Conservation (phyloP, 2,329 filamentous ascomycete species). For the Neonectria coccinea region DNA sequence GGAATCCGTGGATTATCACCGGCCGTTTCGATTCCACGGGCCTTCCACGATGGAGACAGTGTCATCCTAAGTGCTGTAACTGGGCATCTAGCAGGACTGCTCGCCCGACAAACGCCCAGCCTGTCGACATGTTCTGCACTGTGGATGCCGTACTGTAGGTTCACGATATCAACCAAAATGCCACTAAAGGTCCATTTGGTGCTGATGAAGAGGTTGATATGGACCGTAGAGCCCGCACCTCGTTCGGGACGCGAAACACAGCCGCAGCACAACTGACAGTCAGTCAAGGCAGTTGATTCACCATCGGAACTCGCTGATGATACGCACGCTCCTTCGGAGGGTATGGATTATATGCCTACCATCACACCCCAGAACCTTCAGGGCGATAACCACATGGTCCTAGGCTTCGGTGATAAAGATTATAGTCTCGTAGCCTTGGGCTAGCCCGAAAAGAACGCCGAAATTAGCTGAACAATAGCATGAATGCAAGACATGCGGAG, state of each 20-base stretch:
- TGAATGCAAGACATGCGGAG: too few species aligned
- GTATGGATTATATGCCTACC: too few species aligned
- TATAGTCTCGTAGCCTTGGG: too few species aligned
- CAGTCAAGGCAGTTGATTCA: neutral
- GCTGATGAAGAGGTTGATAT: conserved; percentile 1
- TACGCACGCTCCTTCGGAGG: too few species aligned
- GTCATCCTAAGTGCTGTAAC: neutral
- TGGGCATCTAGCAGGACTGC: neutral
- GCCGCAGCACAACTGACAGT: conserved; percentile 8
- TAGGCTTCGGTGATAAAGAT: too few species aligned
- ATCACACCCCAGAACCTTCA: too few species aligned
- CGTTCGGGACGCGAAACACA: neutral
- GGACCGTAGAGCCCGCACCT: neutral
- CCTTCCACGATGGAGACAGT: conserved; percentile 1
- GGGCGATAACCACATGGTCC: too few species aligned
- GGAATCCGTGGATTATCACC: neutral
- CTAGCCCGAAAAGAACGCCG: too few species aligned
- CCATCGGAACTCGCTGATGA: too few species aligned
- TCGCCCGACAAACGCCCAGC: neutral
- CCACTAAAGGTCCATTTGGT: conserved; percentile 10
- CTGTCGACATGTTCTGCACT: neutral
- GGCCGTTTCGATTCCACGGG: neutral
- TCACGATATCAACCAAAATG: neutral
- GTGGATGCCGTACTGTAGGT: neutral
- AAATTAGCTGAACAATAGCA: too few species aligned